Base-by-base conservation (phyloP, 345 rosid species). In the Citrus unshiu region DNA sequence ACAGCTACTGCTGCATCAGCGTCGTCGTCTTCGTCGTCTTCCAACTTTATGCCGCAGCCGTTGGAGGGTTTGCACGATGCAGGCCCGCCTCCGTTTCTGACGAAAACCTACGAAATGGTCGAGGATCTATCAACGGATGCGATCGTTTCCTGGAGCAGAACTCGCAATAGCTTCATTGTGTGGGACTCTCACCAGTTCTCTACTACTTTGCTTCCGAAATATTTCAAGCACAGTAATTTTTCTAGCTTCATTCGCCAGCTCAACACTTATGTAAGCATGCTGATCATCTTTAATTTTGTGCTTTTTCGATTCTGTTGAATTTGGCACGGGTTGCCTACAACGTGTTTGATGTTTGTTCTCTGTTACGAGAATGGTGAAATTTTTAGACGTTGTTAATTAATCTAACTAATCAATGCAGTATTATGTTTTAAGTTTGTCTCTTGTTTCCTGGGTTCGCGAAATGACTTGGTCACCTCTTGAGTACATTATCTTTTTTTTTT, bases 171-270 rank as follows among this genome's bases (percentile, higher is more conserved):
- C 79, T 92, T 90, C 85, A 24, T 90, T 25, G 93, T 92, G 64
- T 92, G 90, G 97, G 94, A 92, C 72, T 84, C 84, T 76, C 86
- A 85, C 43, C 86, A 64, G 40, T 89, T 92, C 79, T 85, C 91
- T 0, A 81, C 88, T 1, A 79, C 77, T 73, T 82, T 92, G 51
- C 93, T 92, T 65, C 94, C 96, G 67, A 85, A 72, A 68, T 87
- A 88, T 85, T 92, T 92, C 89, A 92, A 92, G 79, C 94, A 92
- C 81, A 78, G 46, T 71, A 92, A 92, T 79, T 92, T 90, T 88
- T 92, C 94, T 10, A 92, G 94, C 83, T 92, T 90, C 82, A 87
- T 92, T 34, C 87, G 93, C 29, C 97, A 92, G 88, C 93, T 92
- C 72, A 92, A 92, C 81, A 92, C 97, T 57, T 92, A 92, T 68